Conservation (phyloP, 2,329 filamentous ascomycete genomes). For the Epichloe elymi region DNA sequence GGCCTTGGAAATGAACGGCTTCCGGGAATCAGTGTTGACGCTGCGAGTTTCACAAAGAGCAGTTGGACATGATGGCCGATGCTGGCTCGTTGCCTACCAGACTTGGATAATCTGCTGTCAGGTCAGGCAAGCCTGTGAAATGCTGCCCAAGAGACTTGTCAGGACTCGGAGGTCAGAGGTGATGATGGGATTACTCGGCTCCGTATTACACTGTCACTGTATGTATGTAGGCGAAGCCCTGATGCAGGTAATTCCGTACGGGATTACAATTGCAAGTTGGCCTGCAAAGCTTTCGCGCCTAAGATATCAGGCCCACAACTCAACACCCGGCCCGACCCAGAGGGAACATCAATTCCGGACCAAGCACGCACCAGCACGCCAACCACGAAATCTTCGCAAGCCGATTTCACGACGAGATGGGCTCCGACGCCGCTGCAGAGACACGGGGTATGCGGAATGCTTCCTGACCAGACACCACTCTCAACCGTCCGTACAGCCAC, state of each 20-base stretch:
- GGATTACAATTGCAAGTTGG: no score
- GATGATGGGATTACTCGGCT: no score
- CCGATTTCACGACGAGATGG: constrained; percentile 22
- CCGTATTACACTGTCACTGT: no score
- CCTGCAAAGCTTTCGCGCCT: constrained; percentile 8
- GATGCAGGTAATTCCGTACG: not conserved
- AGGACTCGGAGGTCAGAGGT: not conserved
- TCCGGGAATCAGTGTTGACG: not conserved
- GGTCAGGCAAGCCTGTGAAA: not conserved
- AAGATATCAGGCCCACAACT: constrained; percentile 13
- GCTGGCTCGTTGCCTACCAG: not conserved
- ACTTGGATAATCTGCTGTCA: not conserved
- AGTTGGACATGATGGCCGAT: not conserved
- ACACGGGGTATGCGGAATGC: constrained; percentile 22
- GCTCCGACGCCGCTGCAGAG: constrained; percentile 22
- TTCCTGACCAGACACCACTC: not conserved
- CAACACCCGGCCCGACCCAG: constrained; percentile 14
- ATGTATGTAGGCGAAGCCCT: not conserved
- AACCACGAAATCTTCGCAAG: constrained; percentile 15
- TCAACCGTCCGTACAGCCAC: not conserved
- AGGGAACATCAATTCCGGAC: constrained; percentile 15
- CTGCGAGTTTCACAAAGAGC: not conserved
- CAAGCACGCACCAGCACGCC: constrained; percentile 6
- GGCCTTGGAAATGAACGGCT: no score
- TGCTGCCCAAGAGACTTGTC: no score